phyloP scores from a whole-genome alignment of 2,329 filamentous ascomycete genomes.

The Lecanicillium sp. region DNA sequence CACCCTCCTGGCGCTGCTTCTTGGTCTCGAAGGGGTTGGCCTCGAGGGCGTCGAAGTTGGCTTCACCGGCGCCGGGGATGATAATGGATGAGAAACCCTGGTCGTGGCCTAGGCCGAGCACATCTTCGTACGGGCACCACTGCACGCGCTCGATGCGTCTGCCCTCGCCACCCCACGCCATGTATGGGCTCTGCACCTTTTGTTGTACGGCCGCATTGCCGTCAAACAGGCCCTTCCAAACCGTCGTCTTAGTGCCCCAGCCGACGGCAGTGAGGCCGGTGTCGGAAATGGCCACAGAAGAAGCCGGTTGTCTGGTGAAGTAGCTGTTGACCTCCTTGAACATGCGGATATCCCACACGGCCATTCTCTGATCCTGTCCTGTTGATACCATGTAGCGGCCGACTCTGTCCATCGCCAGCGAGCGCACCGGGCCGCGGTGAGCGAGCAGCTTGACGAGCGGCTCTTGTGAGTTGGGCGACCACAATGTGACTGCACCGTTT shows the following conservation, averaged over 20 bases:
- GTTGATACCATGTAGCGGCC: constrained; percentile 94
- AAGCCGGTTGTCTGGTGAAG: constrained; percentile 73
- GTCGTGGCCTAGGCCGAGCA: constrained; percentile 79
- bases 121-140: constrained; percentile 94
- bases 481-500: constrained; percentile 89
- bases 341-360: constrained; percentile 93
- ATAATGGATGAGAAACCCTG: constrained; percentile 85
- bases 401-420: constrained; percentile 78
- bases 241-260: constrained; percentile 80
- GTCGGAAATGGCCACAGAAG: constrained; percentile 83
- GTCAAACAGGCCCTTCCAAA: constrained; percentile 88
- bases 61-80: constrained; percentile 89
- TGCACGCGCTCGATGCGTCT: constrained; percentile 70
- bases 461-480: constrained; percentile 86
- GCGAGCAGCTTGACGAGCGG: constrained; percentile 87
- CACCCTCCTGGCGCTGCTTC: constrained; percentile 87
- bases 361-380: constrained; percentile 84
- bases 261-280: constrained; percentile 81
- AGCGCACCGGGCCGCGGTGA: constrained; percentile 82
- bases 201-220: constrained; percentile 64
- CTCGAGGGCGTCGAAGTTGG: constrained; percentile 92
- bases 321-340: constrained; percentile 91
- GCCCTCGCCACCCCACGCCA: constrained; percentile 87
- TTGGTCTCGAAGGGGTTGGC: constrained; percentile 90
- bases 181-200: constrained; percentile 83